Evolutionary conservation across 768 basidiomycete genomes (phyloP), one percentile per base, ranked within the genome.

Genomic region (Amanita rubescens): DNA sequence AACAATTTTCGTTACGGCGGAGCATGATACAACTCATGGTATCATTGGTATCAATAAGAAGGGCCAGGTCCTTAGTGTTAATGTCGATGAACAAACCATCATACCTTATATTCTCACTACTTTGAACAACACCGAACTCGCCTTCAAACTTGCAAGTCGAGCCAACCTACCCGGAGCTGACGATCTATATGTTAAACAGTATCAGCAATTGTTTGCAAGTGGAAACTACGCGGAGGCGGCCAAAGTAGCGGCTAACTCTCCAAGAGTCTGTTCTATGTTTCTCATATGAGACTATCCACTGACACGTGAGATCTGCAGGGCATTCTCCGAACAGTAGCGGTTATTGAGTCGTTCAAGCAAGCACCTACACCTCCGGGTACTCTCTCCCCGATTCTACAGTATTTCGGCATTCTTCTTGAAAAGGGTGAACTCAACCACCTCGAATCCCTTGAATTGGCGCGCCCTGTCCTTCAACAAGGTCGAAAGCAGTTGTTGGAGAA

Each of bases 1-100:
- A 75, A 98, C 96, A 32, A 98, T 99, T 67, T 99, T 99, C 67
- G 94, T 96, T 42, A 97, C 96, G 11, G 91, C 95, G 32, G 94
- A 97, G 63, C 93, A 97, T 64, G 94, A 97, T 68, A 81, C 85
- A 15, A 84, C 86, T 3, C 82, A 92, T 64, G 96, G 96, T 74
- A 96, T 99, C 69, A 92, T 99, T 58, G 95, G 95, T 59, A 94
- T 99, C 65, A 99, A 99, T 81, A 91, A 95, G 80, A 98, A 98
- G 73, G 96, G 96, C 30, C 96, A 99, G 70, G 93, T 97, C 15
- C 79, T 99, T 53, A 94, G 91, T 61, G 96, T 99, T 58, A 93
- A 87, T 59, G 87, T 98, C 58, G 96, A 99, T 68, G 96, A 98
- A 65, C 84, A 91, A 63, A 94, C 93, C 17, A 84, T 98, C 63